Conservation (phyloP, 2,329 filamentous ascomycete species). For the Colletotrichum karsti region DNA sequence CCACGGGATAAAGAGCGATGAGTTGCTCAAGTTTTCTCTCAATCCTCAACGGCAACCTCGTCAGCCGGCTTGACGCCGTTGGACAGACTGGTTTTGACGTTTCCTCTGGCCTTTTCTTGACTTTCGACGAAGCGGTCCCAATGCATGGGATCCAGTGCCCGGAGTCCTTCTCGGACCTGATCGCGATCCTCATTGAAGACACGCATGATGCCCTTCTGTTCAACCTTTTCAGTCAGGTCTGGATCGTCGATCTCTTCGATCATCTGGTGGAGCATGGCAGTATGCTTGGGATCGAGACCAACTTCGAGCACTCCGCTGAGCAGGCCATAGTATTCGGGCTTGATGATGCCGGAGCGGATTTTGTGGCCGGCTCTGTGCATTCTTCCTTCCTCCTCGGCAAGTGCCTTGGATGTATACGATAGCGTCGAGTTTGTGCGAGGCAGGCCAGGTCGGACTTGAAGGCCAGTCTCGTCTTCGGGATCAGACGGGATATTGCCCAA, state of each 20-base stretch:
- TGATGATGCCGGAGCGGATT: slow-evolving; percentile 63
- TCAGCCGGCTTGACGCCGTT: slow-evolving; percentile 39
- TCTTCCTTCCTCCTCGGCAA: slow-evolving; percentile 66
- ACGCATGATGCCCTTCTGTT: slow-evolving; percentile 66
- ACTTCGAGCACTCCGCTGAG: slow-evolving; percentile 60
- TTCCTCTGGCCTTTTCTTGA: slow-evolving; percentile 66
- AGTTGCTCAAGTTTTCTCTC: background rate
- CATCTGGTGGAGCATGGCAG: slow-evolving; percentile 65
- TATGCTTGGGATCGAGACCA: slow-evolving; percentile 58
- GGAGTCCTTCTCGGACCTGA: slow-evolving; percentile 56
- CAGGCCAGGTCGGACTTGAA: slow-evolving; percentile 49
- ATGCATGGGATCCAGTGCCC: slow-evolving; percentile 71
- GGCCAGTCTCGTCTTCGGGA: slow-evolving; percentile 56
- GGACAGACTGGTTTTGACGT: slow-evolving; percentile 49
- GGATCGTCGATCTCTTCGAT: slow-evolving; percentile 71
- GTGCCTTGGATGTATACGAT: slow-evolving; percentile 57
- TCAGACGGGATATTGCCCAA: slow-evolving; percentile 50
- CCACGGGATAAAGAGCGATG: background rate
- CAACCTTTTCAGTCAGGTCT: slow-evolving; percentile 60
- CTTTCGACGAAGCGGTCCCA: slow-evolving; percentile 71
- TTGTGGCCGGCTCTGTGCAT: slow-evolving; percentile 64
- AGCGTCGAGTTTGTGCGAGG: slow-evolving; percentile 63
- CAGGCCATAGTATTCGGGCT: slow-evolving; percentile 59
- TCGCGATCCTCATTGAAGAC: slow-evolving; percentile 68
- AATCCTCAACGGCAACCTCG: slow-evolving; percentile 54